Base-by-base conservation (phyloP, 164 flowering plant species). In the Berberis vulgaris region DNA sequence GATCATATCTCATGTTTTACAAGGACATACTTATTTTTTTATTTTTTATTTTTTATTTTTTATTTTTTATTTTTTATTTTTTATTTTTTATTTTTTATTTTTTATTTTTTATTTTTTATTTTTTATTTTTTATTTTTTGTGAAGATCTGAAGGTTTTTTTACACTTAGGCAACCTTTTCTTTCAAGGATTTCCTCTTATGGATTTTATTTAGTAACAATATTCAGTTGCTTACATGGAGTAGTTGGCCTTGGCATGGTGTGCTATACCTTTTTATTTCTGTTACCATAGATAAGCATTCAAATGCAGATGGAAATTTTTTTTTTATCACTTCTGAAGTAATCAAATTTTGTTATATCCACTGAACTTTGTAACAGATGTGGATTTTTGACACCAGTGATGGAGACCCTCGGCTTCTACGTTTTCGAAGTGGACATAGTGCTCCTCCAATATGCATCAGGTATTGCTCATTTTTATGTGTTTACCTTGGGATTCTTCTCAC, bases 371-470 rank as follows among this genome's bases (percentile, higher is more conserved):
- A 11, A 45, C 65, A 91, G 96, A 91, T 91, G 97, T 95, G 99
- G 99, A 87, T 89, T 54, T 95, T 95, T 74, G 94, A 95, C 72
- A 84, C 96, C 54, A 88, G 74, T 72, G 98, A 95, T 77, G 97
- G 97, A 57, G 99, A 91, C 69, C 86, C 96, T 71, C 96, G 95
- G 53, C 86, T 95, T 64, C 76, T 89, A 52, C 94, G 96, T 52
- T 95, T 91, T 70, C 83, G 99, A 70, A 89, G 84, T 78, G 99
- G 99, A 54, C 99, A 95, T 57, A 85, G 99, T 78, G 98, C 98
- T 67, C 98, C 99, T 74, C 99, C 99, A 68, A 78, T 74, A 59
- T 89, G 96, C 75, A 83, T 95, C 66, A 86, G 86, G 97, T 88
- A 59, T 4, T 41, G 9, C 8, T 4, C 0, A 54, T 44, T 54